Evolutionary conservation across 805 yeast species (phyloP).

Genomic region (Suhomyces sp.): DNA sequence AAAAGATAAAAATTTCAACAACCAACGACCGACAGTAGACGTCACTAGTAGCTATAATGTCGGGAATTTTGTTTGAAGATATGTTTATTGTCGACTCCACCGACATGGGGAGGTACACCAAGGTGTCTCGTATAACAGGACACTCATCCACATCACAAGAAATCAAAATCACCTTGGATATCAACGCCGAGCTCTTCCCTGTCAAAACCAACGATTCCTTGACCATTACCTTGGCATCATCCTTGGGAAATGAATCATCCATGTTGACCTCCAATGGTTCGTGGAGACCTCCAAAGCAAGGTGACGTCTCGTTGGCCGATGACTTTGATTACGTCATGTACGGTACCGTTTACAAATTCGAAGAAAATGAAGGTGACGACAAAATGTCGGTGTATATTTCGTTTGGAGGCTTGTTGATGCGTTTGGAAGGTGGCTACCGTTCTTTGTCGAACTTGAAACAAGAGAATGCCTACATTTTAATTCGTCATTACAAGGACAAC

Average conservation of each 20-base stretch:
- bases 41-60: slow-evolving; percentile 21
- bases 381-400: slow-evolving; percentile 86
- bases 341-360: slow-evolving; percentile 96
- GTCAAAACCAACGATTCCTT: slow-evolving; percentile 71
- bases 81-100: slow-evolving; percentile 81
- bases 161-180: slow-evolving; percentile 79
- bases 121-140: slow-evolving; percentile 85
- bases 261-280: slow-evolving; percentile 54
- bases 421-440: slow-evolving; percentile 93
- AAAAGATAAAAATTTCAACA: not conserved
- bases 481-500: slow-evolving; percentile 61
- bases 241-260: slow-evolving; percentile 51
- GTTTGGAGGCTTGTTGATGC: slow-evolving; percentile 90
- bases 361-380: slow-evolving; percentile 68
- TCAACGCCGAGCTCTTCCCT: slow-evolving; percentile 90
- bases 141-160: slow-evolving; percentile 79
- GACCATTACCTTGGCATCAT: slow-evolving; percentile 82
- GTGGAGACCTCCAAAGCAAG: slow-evolving; percentile 82
- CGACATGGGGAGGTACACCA: slow-evolving; percentile 88
- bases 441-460: slow-evolving; percentile 85
- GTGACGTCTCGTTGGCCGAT: slow-evolving; percentile 85
- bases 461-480: slow-evolving; percentile 86
- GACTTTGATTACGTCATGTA: slow-evolving; percentile 98
- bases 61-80: slow-evolving; percentile 84
- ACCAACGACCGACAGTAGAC: not conserved